Evolutionary conservation across 768 basidiomycete genomes (phyloP), one percentile per base, ranked within the genome.

Genomic region (Kwoniella europaea): DNA sequence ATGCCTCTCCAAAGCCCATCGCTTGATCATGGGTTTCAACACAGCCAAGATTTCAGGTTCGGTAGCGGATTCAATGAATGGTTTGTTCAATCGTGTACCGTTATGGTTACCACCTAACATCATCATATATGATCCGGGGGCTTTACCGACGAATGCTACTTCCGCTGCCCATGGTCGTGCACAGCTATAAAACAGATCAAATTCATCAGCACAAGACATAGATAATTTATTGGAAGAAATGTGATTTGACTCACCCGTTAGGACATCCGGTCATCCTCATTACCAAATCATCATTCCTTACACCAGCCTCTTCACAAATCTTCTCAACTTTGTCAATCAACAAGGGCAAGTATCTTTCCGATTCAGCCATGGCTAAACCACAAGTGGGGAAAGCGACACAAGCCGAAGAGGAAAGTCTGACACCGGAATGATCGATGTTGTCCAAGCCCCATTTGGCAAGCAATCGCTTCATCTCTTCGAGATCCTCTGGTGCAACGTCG

Each of bases 211-310:
- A 35, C 35, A 35, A 35, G 6, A 0, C 35, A 35, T 6, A 35
- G 35, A 35, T 35, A 35, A 93, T 93, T 77, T 57, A 20, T 22
- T 24, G 16, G 52, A 15, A 75, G 58, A 59, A 54, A 59, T 15
- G 44, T n/a, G 18, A 27, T 20, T 42, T 18, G 13, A 63, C 68
- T 69, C 56, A 82, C 68, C 73, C 85, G 75, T 85, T 85, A 15
- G 85, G 85, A 74, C 95, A 98, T 61, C 96, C 96, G 16, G 95
- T 98, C 95, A 98, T 98, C 64, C 96, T 89, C 96, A 99, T 98
- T 71, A 98, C 89, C 74, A 98, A 96, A 2, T 91, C 90, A 84
- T 99, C 96, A 81, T 97, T 91, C 57, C 96, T 88, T 53, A 98
- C 86, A 20, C 96, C 96, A 76, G 90, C 91, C 82, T 94, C 92